Conservation (phyloP, 108 stramenopile species). For the Cyclostephanos invisitatus region DNA sequence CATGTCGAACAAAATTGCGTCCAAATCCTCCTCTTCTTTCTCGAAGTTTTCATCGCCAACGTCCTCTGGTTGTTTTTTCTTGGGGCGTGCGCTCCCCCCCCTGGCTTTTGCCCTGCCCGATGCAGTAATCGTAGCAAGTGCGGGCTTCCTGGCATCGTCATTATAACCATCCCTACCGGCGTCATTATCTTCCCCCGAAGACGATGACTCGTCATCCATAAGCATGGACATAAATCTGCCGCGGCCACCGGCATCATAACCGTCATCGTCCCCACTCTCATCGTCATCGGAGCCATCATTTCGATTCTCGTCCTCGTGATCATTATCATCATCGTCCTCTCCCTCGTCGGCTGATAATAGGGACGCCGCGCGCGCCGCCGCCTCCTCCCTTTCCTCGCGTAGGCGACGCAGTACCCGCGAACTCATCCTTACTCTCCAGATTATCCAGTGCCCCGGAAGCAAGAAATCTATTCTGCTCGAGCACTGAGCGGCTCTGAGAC, state of each 20-base stretch:
- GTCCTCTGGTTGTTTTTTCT: not conserved
- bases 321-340: constrained; percentile 11
- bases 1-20: constrained; percentile 41
- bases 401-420: constrained; percentile 65
- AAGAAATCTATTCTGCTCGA: too few species aligned
- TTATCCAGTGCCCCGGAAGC: too few species aligned
- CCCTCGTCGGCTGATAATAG: constrained; percentile 2
- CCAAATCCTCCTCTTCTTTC: constrained; percentile 46
- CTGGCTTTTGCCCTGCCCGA: not conserved
- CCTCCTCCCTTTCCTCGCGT: constrained; percentile 61
- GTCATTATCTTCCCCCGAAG: constrained; percentile 51
- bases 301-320: constrained; percentile 28
- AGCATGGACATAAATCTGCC: constrained; percentile 3
- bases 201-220: constrained; percentile 25
- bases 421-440: constrained; percentile 63
- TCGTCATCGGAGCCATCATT: constrained; percentile 36
- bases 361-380: not conserved
- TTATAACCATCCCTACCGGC: constrained; percentile 25
- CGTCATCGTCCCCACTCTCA: constrained; percentile 35
- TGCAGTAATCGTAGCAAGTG: not conserved
- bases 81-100: constrained; percentile 11
- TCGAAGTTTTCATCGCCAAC: not conserved
- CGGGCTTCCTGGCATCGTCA: constrained; percentile 10
- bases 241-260: constrained; percentile 43
- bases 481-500: too few species aligned